phyloP scores from a whole-genome alignment of 768 basidiomycete species.

The Agrocybe praecox region DNA sequence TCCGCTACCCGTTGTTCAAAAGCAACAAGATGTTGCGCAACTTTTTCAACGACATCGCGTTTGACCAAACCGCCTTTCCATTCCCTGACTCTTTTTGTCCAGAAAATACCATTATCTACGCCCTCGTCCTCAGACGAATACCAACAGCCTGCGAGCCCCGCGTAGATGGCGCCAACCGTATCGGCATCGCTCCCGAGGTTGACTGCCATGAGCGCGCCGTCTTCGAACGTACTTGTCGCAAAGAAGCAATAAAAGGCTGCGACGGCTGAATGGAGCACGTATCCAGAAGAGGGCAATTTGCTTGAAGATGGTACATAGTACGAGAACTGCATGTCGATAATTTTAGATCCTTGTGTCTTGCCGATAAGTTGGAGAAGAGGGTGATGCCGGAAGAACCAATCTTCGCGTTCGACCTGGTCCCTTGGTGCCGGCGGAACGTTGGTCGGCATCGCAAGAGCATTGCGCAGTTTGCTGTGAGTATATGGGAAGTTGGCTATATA shows the following conservation, averaged over 20 bases:
- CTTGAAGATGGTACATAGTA: slow-evolving; percentile 31
- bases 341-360: slow-evolving; percentile 20
- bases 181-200: slow-evolving; percentile 48
- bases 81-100: slow-evolving; percentile 35
- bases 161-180: slow-evolving; percentile 48
- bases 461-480: slow-evolving; percentile 29
- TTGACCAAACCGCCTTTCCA: slow-evolving; percentile 36
- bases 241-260: slow-evolving; percentile 50
- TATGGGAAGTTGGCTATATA: slow-evolving; percentile 42
- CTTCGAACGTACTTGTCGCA: slow-evolving; percentile 42
- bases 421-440: slow-evolving; percentile 18
- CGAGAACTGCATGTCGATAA: slow-evolving; percentile 14
- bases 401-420: slow-evolving; percentile 27
- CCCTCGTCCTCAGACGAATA: slow-evolving; percentile 33
- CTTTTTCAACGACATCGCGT: slow-evolving; percentile 34
- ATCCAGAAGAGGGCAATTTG: slow-evolving; percentile 39
- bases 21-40: slow-evolving; percentile 35
- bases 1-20: slow-evolving; percentile 14
- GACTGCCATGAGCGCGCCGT: slow-evolving; percentile 45
- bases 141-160: slow-evolving; percentile 47
- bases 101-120: slow-evolving; percentile 28
- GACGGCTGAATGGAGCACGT: slow-evolving; percentile 40
- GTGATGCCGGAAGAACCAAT: slow-evolving; percentile 35
- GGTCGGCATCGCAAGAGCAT: slow-evolving; percentile 31
- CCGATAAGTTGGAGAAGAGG: slow-evolving; percentile 38